These are phyloP conservation scores for Ceratobasidium sp. DNA, from an alignment of 1,284 basidiomycete genomes.

Conservation along the genomic window DNA sequence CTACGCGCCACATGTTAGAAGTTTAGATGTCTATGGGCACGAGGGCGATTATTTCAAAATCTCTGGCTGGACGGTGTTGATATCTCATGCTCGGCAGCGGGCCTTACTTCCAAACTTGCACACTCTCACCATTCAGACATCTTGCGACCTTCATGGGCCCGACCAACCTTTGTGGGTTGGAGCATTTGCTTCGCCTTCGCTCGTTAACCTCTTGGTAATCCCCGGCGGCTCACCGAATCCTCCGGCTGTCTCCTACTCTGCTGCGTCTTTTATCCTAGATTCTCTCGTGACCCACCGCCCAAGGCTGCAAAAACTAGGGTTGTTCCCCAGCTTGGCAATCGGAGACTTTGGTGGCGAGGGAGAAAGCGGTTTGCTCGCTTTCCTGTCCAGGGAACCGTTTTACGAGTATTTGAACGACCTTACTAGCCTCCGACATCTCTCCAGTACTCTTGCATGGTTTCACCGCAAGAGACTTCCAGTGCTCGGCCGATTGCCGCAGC, in stretches of 20 bases:
- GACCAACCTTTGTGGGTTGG: constrained; percentile 7
- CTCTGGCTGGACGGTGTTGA: not conserved
- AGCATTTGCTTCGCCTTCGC: constrained; percentile 2
- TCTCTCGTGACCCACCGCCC: not conserved
- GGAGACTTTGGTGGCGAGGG: not conserved
- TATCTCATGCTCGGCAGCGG: not conserved
- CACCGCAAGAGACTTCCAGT: not conserved
- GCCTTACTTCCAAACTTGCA: not conserved
- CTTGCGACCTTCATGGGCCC: not conserved
- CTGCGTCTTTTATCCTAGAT: not conserved
- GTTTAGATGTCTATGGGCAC: constrained; percentile 1
- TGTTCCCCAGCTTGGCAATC: not conserved
- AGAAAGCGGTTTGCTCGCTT: not conserved
- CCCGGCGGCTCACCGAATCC: not conserved
- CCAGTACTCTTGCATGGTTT: constrained; percentile 1
- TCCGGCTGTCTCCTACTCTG: not conserved
- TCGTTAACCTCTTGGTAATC: not conserved
- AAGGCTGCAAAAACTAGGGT: not conserved
- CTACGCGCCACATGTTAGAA: constrained; percentile 18
- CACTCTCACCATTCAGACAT: not conserved
- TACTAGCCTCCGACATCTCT: not conserved
- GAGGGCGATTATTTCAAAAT: not conserved
- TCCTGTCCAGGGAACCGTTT: not conserved
- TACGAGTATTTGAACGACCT: not conserved
- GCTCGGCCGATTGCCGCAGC: constrained; percentile 2